These are phyloP conservation scores for Exophiala alcalophila DNA, from an alignment of 2,329 filamentous ascomycete species.

Conservation along the genomic window DNA sequence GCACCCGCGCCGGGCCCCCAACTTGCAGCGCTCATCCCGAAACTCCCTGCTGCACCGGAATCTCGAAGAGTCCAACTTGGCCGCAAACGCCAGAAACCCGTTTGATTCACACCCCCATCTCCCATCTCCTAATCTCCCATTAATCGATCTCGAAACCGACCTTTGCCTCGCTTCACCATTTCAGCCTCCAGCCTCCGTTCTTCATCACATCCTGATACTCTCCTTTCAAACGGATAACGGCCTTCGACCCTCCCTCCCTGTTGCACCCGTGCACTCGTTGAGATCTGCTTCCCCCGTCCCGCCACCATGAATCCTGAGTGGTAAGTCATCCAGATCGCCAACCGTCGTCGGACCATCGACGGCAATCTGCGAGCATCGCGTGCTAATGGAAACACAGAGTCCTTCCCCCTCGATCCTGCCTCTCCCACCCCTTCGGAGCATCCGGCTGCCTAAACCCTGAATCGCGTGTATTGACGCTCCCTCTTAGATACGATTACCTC, in stretches of 20 bases:
- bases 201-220: constrained; percentile 3
- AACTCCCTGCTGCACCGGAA: too few species aligned
- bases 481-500: constrained; percentile 94
- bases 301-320: constrained; percentile 51
- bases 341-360: constrained; percentile 6
- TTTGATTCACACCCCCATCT: too few species aligned
- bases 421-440: background rate
- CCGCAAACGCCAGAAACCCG: constrained; percentile 11
- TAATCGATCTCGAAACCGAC: constrained; percentile 1
- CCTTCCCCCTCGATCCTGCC: background rate
- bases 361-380: background rate
- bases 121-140: too few species aligned
- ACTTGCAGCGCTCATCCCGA: too few species aligned
- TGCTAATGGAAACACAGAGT: constrained; percentile 19
- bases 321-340: constrained; percentile 35
- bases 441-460: background rate
- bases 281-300: constrained; percentile 7
- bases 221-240: background rate
- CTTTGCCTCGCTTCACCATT: constrained; percentile 4
- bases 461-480: constrained; percentile 19
- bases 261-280: background rate
- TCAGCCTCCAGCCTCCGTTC: background rate
- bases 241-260: constrained; percentile 1
- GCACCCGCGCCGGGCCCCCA: too few species aligned
- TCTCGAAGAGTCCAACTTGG: constrained; percentile 12